A percentile compares a stretch with the other conserved stretches of the same genome.
These are phyloP conservation scores for Patellifolia procumbens DNA, from an alignment of 179 eudicot species.

Conservation along the genomic window DNA sequence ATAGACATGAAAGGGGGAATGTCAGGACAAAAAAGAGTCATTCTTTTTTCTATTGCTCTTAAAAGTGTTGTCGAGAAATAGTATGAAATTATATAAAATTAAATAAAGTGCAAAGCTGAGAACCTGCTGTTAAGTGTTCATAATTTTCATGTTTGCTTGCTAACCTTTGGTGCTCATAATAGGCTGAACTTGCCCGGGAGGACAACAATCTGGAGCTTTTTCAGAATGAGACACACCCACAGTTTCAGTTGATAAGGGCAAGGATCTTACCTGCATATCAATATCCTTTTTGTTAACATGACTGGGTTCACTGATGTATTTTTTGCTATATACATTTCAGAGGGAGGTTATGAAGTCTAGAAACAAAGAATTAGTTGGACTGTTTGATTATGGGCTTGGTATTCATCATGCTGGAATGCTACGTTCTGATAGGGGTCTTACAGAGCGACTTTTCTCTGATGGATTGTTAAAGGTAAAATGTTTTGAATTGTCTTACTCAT, in stretches of 20 bases:
- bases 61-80: neutral
- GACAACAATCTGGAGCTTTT: conserved; percentile 74
- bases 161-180: conserved; percentile 22
- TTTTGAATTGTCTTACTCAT: conserved; percentile 10
- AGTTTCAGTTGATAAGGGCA: conserved; percentile 72
- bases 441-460: conserved; percentile 90
- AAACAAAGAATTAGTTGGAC: conserved; percentile 86
- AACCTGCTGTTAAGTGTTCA: neutral
- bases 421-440: conserved; percentile 93
- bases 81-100: neutral
- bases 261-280: conserved; percentile 21
- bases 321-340: conserved; percentile 43
- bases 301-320: conserved; percentile 18
- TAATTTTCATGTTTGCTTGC: conserved; percentile 18
- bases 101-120: neutral
- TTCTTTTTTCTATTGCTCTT: neutral
- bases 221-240: conserved; percentile 74
- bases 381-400: conserved; percentile 86
- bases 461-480: conserved; percentile 71
- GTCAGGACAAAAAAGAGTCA: neutral
- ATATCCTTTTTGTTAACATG: conserved; percentile 3
- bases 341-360: conserved; percentile 87
- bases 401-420: conserved; percentile 99
- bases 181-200: conserved; percentile 81
- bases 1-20: neutral